Conservation (phyloP, 2,329 filamentous ascomycete genomes). For the Venturia nashicola region DNA sequence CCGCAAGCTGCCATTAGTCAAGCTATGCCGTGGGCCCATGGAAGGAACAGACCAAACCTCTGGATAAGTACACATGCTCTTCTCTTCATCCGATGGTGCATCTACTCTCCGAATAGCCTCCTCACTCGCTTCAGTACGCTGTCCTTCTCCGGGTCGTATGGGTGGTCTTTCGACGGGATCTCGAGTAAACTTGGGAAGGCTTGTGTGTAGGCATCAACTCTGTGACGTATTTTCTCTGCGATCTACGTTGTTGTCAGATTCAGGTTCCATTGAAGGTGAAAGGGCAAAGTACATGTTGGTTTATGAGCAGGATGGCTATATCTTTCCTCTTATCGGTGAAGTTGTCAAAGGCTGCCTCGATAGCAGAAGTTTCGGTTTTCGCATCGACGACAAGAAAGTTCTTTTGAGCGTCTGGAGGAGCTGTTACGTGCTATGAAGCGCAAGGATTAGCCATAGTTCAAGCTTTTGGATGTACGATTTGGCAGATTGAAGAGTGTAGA, state of each 20-base stretch:
- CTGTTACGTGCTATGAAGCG: slow-evolving; percentile 65
- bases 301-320: slow-evolving; percentile 92
- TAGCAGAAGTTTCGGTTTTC: slow-evolving; percentile 80
- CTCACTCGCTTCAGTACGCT: slow-evolving; percentile 84
- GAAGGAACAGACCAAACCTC: not conserved
- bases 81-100: not conserved
- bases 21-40: not conserved
- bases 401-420: slow-evolving; percentile 79
- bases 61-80: not conserved
- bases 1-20: not conserved
- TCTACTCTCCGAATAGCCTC: slow-evolving; percentile 52
- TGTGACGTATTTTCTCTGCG: slow-evolving; percentile 83
- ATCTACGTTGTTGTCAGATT: slow-evolving; percentile 43
- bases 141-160: slow-evolving; percentile 97
- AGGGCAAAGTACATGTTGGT: slow-evolving; percentile 64
- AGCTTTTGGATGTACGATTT: not conserved
- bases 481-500: slow-evolving; percentile 12
- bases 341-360: slow-evolving; percentile 79
- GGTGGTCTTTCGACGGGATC: slow-evolving; percentile 97
- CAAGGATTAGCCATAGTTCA: not conserved
- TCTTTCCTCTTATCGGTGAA: slow-evolving; percentile 90
- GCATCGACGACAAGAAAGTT: slow-evolving; percentile 95
- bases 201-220: slow-evolving; percentile 82
- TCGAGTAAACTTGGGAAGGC: slow-evolving; percentile 95
- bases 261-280: too few species aligned